Percentiles rank a stretch among this genome's conserved stretches.
phyloP scores from a whole-genome alignment of 2,329 filamentous ascomycete species.

The Huntiella moniliformis region DNA sequence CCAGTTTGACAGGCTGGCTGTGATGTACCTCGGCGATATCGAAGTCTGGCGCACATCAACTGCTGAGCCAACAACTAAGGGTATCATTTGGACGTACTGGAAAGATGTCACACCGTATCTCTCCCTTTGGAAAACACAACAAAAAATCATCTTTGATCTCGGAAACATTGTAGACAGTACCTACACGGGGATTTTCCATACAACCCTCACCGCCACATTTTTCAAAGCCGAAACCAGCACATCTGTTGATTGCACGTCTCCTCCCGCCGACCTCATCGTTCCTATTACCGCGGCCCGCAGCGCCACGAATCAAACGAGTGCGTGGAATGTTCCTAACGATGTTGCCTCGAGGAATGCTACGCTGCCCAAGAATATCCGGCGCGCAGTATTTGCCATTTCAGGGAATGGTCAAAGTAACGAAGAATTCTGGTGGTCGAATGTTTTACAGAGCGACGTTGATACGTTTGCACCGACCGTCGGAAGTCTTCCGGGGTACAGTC shows the following conservation, averaged over 20 bases:
- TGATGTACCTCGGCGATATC: conserved; percentile 57
- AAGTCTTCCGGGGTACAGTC: conserved; percentile 45
- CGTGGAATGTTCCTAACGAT: conserved; percentile 46
- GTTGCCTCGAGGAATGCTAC: conserved; percentile 37
- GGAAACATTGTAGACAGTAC: conserved; percentile 50
- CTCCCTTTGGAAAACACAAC: conserved; percentile 46
- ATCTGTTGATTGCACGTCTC: neutral
- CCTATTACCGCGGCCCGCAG: conserved; percentile 42
- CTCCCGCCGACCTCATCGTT: conserved; percentile 45
- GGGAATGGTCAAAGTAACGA: conserved; percentile 59
- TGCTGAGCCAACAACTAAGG: conserved; percentile 51
- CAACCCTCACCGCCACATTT: conserved; percentile 56
- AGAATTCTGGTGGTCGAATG: conserved; percentile 77
- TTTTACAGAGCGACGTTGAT: conserved; percentile 39
- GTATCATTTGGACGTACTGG: conserved; percentile 57
- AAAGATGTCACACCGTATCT: conserved; percentile 64
- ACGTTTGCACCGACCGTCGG: conserved; percentile 40
- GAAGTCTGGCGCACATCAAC: conserved; percentile 76
- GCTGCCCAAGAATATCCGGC: conserved; percentile 48
- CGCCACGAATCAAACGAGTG: conserved; percentile 35
- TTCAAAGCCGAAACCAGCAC: conserved; percentile 25
- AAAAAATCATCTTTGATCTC: conserved; percentile 65
- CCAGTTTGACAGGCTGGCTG: conserved; percentile 58
- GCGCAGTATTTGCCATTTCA: conserved; percentile 57
- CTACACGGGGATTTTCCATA: conserved; percentile 58